Base-by-base conservation (phyloP, 208 protist species). In the Crithidia sp. region DNA sequence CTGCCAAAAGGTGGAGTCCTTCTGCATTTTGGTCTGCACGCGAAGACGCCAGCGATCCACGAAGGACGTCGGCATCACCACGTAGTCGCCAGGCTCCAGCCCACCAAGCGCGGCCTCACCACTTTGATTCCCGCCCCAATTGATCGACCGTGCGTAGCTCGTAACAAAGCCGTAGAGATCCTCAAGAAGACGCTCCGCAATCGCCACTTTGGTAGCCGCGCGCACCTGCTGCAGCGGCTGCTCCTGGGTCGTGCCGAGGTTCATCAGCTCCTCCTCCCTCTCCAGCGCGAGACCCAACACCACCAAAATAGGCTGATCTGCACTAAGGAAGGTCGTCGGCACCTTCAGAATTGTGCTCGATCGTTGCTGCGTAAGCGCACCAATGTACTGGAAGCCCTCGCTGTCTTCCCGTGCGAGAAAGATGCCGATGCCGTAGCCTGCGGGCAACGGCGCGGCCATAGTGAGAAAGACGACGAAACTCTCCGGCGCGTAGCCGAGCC, bases 391-490 rank as follows among this genome's bases (percentile, higher is more conserved):
- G 60, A 91, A 96, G 47, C 72, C 64, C 49, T 72, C 70, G 36
- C 59, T 90, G 55, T 82, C 84, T 64, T 87, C 87, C 12, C 81
- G 80, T 2, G 86, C 84, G 39, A 92, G 74, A 50, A 91, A 94
- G 41, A 96, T 61, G 47, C 82, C 83, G 49, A 96, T 69, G 39
- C 80, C 83, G 28, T 59, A 72, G 50, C 74, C 74, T 6, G 67
- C 50, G 10, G 83, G 74, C 2, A 93, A 79, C 3, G 84, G 82
- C 41, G 80, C 70, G 17, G 73, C 70, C 57, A 76, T 74, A 5
- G 84, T 93, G 37, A 96, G 82, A 70, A 96, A 96, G 7, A 92
- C 84, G 4, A 91, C 77, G 71, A 96, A 79, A 12, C 64, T 79
- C 57, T 78, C 77, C 8, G 89, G 85, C 2, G 88, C 83, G 40